Conservation (phyloP, 1,139 yeast species). For the Kodamaea suecica region DNA sequence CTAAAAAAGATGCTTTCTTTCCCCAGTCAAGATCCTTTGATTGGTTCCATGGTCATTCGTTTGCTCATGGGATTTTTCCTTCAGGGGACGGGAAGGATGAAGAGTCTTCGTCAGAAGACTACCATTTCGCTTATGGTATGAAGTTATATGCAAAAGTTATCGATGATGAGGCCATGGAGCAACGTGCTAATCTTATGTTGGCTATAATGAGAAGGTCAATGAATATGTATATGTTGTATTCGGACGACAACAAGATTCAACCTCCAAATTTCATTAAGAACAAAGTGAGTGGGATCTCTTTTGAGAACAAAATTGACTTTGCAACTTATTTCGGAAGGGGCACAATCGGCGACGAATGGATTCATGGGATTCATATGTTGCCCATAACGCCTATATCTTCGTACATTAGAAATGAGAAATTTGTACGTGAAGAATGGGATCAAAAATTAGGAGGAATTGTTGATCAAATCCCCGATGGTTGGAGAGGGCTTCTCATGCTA, state of each 20-base stretch:
- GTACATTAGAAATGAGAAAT: conserved; percentile 32
- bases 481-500: conserved; percentile 44
- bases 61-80: conserved; percentile 46
- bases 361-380: conserved; percentile 48
- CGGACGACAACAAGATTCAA: conserved; percentile 38
- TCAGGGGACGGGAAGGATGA: conserved; percentile 48
- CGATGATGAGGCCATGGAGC: conserved; percentile 35
- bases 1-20: conserved; percentile 33
- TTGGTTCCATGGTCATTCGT: conserved; percentile 48
- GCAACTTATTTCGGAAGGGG: conserved; percentile 47
- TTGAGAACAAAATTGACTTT: conserved; percentile 45
- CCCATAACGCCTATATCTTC: conserved; percentile 46
- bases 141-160: conserved; percentile 36
- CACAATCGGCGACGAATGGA: conserved; percentile 43
- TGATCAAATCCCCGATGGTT: conserved; percentile 42
- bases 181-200: conserved; percentile 40
- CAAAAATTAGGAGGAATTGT: conserved; percentile 31
- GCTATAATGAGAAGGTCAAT: conserved; percentile 42
- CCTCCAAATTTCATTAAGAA: conserved; percentile 38
- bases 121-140: conserved; percentile 44
- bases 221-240: conserved; percentile 43
- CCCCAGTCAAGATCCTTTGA: conserved; percentile 44
- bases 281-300: conserved; percentile 45
- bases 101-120: conserved; percentile 47
- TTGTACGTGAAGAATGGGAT: conserved; percentile 46